phyloP scores from a whole-genome alignment of 2,329 filamentous ascomycete species.

The Cladobotryum mycophilum region DNA sequence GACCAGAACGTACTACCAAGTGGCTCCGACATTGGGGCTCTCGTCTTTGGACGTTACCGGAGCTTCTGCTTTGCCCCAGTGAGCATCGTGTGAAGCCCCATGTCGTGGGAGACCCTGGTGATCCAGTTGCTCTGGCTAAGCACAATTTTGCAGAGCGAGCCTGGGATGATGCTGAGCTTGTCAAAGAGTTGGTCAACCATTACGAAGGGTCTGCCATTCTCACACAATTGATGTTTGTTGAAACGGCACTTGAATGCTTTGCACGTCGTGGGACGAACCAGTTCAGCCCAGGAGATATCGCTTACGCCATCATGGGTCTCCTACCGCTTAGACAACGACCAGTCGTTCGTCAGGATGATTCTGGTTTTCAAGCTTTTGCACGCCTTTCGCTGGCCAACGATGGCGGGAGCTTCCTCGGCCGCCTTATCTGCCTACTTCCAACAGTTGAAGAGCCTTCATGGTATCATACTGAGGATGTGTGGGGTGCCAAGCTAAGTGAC shows the following conservation, averaged over 20 bases:
- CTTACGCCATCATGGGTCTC: slow-evolving; percentile 42
- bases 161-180: no score
- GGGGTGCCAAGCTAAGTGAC: slow-evolving; percentile 14
- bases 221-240: slow-evolving; percentile 33
- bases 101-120: not conserved
- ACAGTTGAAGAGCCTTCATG: slow-evolving; percentile 26
- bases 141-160: no score
- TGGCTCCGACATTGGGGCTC: slow-evolving; percentile 37
- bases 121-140: no score
- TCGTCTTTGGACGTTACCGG: slow-evolving; percentile 41
- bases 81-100: slow-evolving; percentile 12
- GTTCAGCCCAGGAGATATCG: slow-evolving; percentile 33
- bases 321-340: slow-evolving; percentile 28
- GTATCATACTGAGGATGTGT: slow-evolving; percentile 33
- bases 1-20: not conserved
- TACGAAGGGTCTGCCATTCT: no score
- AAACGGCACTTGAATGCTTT: slow-evolving; percentile 26
- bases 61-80: slow-evolving; percentile 21
- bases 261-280: slow-evolving; percentile 29
- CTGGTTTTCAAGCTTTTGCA: slow-evolving; percentile 41
- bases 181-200: no score
- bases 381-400: slow-evolving; percentile 40
- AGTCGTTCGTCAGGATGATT: slow-evolving; percentile 30
- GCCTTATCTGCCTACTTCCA: slow-evolving; percentile 38
- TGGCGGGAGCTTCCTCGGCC: slow-evolving; percentile 37